Conservation (phyloP, 75 land plant species). For the Cupressus sempervirens region DNA sequence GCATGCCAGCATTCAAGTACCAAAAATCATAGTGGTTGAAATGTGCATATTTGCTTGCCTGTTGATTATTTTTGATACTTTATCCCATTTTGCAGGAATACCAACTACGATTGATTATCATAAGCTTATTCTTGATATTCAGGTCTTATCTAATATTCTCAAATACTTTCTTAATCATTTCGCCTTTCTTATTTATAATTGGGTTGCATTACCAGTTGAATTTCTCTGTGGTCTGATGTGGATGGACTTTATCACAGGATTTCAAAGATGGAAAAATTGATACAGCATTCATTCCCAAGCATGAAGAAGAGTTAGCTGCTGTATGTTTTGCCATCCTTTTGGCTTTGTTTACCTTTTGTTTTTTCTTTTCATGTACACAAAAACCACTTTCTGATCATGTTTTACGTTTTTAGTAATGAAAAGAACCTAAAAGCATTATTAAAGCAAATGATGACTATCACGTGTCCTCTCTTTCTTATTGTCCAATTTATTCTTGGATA, state of each 20-base stretch:
- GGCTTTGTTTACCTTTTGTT: neutral
- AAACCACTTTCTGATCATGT: neutral
- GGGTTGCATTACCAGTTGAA: neutral
- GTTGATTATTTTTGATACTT: too few species aligned
- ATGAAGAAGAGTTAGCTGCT: slow-evolving; percentile 70
- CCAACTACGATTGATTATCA: slow-evolving; percentile 96
- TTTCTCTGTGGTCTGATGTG: neutral
- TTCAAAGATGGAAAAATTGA: slow-evolving; percentile 93
- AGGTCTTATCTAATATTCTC: slow-evolving; percentile 23
- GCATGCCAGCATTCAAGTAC: neutral
- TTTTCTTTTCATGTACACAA: neutral
- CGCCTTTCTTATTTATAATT: neutral
- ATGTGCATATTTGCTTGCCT: neutral
- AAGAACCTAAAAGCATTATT: neutral
- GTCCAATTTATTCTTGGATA: neutral
- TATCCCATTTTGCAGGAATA: slow-evolving; percentile 67
- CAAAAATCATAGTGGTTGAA: neutral
- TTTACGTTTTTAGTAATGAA: neutral
- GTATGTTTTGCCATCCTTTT: slow-evolving; percentile 32
- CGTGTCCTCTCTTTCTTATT: neutral
- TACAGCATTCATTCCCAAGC: slow-evolving; percentile 96
- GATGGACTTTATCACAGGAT: slow-evolving; percentile 46
- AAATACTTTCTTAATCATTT: neutral
- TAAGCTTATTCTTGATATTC: slow-evolving; percentile 80
- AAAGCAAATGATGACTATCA: neutral